Evolutionary conservation across 1,284 basidiomycete species (phyloP), one percentile per base, ranked within the genome.

Genomic region (Boletus mariae): DNA sequence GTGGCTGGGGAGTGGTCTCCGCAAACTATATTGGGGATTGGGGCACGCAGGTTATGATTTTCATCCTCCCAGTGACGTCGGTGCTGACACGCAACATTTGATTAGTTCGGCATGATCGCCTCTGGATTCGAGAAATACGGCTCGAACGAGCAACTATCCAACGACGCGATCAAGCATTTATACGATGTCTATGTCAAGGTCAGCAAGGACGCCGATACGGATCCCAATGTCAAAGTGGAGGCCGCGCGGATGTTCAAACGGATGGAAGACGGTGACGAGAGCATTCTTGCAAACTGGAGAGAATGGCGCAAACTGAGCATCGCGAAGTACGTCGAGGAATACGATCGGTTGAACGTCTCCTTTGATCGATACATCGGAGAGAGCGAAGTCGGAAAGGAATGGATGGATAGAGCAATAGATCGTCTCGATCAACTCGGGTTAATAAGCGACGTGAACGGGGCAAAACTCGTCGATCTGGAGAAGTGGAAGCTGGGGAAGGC

Each of bases 341-440:
- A 98, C 72, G 87, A 85, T 5, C 82, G 91, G 35, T 74, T 99
- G 62, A 99, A 98, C 68, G 89, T 98, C 56, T 75, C 84, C 59
- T 99, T 98, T 65, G 95, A 98, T 70, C 83, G 91, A 43, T 99
- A 98, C 74, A 90, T 85, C 47, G 97, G 96, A 45, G 96, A 99
- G 77, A 93, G 90, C 62, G 80, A 87, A 72, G 95, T 99, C 42
- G 82, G 84, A 35, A 83, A 87, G 67, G 81, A 87, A 65, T 84
- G 81, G 71, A 91, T 94, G 76, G 81, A 87, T 55, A 78, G 79
- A 44, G 90, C 90, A 0, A 71, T 93, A 35, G 69, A 77, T 28
- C 71, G 75, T 49, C 74, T 94, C 44, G 76, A 85, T 48, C 75
- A 80, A 64, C 80, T 81, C 58, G 75, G 73, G 9, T 61, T 85